phyloP scores from a whole-genome alignment of 345 rosid genomes.

The Camelina hispida region DNA sequence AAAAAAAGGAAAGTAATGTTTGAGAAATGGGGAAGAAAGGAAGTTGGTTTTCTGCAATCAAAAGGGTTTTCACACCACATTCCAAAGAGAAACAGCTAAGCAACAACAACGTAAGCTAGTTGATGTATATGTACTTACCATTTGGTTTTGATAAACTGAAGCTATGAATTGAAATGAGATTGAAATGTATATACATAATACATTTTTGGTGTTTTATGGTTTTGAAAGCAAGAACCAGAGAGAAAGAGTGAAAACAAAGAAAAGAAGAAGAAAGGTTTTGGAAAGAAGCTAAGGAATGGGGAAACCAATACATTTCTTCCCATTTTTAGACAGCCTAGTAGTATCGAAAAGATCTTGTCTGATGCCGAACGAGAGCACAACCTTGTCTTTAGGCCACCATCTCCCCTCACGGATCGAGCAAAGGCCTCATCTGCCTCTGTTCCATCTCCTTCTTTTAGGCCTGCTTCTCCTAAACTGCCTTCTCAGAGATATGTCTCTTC shows the following conservation, averaged over 20 bases:
- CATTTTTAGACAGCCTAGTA: conserved; percentile 80
- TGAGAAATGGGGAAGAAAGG: conserved; percentile 90
- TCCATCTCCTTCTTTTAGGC: conserved; percentile 46
- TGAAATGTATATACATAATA: conserved; percentile 14
- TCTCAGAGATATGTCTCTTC: conserved; percentile 50
- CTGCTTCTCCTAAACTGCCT: conserved; percentile 60
- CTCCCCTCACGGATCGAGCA: conserved; percentile 50
- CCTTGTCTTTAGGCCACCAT: conserved; percentile 74
- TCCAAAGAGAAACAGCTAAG: conserved; percentile 69
- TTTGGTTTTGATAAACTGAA: conserved; percentile 8
- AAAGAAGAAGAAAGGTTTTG: conserved; percentile 79
- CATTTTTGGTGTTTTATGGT: conserved; percentile 12
- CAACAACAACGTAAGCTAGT: conserved; percentile 70
- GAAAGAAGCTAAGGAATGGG: conserved; percentile 61
- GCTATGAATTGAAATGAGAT: neutral
- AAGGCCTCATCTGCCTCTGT: conserved; percentile 50
- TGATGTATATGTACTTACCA: neutral
- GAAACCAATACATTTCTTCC: conserved; percentile 87
- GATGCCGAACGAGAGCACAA: conserved; percentile 92
- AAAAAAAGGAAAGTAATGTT: conserved; percentile 63
- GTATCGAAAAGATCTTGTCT: conserved; percentile 87
- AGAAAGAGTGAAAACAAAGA: conserved; percentile 63
- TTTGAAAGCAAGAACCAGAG: conserved; percentile 58
- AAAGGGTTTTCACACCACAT: conserved; percentile 71
- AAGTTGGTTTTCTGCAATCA: conserved; percentile 94